Evolutionary conservation across 2,329 filamentous ascomycete genomes (phyloP).

Genomic region (Penicillium sp.): DNA sequence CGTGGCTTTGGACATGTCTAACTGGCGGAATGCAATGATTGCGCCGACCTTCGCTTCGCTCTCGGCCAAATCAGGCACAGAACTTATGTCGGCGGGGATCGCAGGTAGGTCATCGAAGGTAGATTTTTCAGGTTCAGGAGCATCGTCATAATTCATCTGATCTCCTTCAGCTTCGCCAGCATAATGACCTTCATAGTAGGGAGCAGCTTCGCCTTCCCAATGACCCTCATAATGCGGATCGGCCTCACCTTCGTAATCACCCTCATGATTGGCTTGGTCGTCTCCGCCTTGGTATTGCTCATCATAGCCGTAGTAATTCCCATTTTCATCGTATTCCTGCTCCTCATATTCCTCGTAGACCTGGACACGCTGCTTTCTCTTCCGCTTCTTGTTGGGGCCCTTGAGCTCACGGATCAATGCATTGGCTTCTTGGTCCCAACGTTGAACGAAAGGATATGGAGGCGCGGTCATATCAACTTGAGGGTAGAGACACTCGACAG

Average conservation of each 20-base stretch:
- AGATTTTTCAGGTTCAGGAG: constrained; percentile 18
- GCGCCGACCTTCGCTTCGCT: constrained; percentile 37
- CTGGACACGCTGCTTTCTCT: constrained; percentile 55
- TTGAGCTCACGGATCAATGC: constrained; percentile 42
- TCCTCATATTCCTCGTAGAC: constrained; percentile 44
- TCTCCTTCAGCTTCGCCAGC: constrained; percentile 21
- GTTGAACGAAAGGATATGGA: constrained; percentile 84
- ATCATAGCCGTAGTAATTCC: constrained; percentile 38
- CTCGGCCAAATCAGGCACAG: constrained; percentile 51
- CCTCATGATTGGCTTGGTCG: constrained; percentile 16
- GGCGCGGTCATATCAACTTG: constrained; percentile 69
- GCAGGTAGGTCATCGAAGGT: constrained; percentile 50
- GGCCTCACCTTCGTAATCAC: constrained; percentile 24
- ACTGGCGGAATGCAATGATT: constrained; percentile 49
- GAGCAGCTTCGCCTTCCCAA: background rate
- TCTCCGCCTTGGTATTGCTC: constrained; percentile 39
- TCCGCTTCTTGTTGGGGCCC: constrained; percentile 38
- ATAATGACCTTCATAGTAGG: constrained; percentile 25
- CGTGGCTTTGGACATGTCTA: constrained; percentile 49
- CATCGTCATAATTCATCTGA: constrained; percentile 46
- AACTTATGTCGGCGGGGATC: constrained; percentile 61
- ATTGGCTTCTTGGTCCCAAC: constrained; percentile 79
- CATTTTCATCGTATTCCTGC: constrained; percentile 41
- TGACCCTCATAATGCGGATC: constrained; percentile 1
- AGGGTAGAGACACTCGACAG: constrained; percentile 80